phyloP scores from a whole-genome alignment of 2,329 filamentous ascomycete species.

The Onygenales sp. region DNA sequence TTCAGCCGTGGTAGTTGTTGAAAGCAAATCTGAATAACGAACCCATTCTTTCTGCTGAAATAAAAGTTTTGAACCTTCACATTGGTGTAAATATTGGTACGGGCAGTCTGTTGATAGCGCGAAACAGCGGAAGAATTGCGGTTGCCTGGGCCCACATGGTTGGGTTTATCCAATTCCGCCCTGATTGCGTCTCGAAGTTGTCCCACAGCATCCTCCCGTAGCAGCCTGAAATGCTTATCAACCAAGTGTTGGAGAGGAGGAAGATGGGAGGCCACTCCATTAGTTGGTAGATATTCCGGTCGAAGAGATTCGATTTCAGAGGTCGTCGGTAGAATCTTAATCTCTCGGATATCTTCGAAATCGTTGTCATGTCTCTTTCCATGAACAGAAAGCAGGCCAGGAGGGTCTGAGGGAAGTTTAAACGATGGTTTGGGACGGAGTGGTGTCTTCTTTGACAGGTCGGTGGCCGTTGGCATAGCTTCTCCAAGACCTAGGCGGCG shows the following conservation, averaged over 20 bases:
- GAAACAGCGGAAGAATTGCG: slow-evolving; percentile 4
- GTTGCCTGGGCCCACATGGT: not conserved
- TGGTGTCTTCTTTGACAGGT: no score
- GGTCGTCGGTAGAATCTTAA: slow-evolving; percentile 15
- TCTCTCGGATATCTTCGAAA: slow-evolving; percentile 11
- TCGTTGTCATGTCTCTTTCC: slow-evolving; percentile 12
- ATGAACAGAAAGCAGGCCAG: no score
- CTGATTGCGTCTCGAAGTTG: slow-evolving; percentile 12
- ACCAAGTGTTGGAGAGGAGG: not conserved
- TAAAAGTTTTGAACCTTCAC: slow-evolving; percentile 10
- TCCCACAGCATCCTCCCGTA: slow-evolving; percentile 14
- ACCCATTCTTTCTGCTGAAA: slow-evolving; percentile 11
- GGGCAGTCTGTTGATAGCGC: slow-evolving; percentile 10
- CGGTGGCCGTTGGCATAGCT: no score
- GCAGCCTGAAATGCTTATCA: slow-evolving; percentile 14
- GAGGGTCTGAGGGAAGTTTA: no score
- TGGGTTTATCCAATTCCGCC: slow-evolving; percentile 11
- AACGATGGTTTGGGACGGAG: no score
- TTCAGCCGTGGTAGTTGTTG: not conserved
- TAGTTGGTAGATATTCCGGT: slow-evolving; percentile 11
- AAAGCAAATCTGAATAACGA: slow-evolving; percentile 13
- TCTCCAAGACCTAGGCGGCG: no score
- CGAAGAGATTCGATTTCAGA: slow-evolving; percentile 13
- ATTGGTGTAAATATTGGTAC: slow-evolving; percentile 12
- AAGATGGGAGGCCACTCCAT: slow-evolving; percentile 10